Evolutionary conservation across 2,329 filamentous ascomycete species (phyloP).

Genomic region (Verticillium zaregamsianum): DNA sequence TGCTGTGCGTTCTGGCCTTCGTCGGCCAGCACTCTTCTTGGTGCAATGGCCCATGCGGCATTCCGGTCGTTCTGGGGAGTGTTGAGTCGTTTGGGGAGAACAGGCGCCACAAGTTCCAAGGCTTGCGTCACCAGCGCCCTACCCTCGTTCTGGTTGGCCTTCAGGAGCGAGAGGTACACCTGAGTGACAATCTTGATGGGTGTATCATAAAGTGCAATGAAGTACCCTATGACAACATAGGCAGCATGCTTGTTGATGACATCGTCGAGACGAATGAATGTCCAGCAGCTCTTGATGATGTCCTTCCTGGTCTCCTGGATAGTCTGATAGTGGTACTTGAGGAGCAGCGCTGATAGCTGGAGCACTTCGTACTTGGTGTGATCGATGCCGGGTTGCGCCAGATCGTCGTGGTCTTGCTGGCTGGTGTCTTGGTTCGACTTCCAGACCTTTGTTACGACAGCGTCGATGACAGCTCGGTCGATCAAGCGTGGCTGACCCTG

Average conservation of each 20-base stretch:
- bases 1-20: slow-evolving; percentile 94
- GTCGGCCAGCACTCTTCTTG: slow-evolving; percentile 85
- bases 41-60: slow-evolving; percentile 84
- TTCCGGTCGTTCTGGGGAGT: slow-evolving; percentile 64
- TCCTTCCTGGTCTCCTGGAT: slow-evolving; percentile 93
- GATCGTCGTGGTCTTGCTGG: slow-evolving; percentile 84
- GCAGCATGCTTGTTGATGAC: slow-evolving; percentile 99
- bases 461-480: slow-evolving; percentile 82
- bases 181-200: slow-evolving; percentile 94
- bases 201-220: slow-evolving; percentile 95
- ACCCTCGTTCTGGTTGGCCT: slow-evolving; percentile 93
- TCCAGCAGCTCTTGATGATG: slow-evolving; percentile 99
- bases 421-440: slow-evolving; percentile 79
- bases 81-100: slow-evolving; percentile 79
- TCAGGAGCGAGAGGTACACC: slow-evolving; percentile 86
- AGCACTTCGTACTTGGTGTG: slow-evolving; percentile 95
- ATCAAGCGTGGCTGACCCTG: slow-evolving; percentile 63
- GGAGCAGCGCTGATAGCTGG: slow-evolving; percentile 87
- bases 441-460: slow-evolving; percentile 91
- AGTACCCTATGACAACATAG: slow-evolving; percentile 95
- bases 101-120: slow-evolving; percentile 89
- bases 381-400: slow-evolving; percentile 80
- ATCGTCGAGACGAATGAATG: slow-evolving; percentile 96
- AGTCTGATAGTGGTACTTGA: slow-evolving; percentile 89
- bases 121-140: slow-evolving; percentile 89